Evolutionary conservation across 352 stramenopile species (phyloP).

Genomic region (Phytophthora palmivora): DNA sequence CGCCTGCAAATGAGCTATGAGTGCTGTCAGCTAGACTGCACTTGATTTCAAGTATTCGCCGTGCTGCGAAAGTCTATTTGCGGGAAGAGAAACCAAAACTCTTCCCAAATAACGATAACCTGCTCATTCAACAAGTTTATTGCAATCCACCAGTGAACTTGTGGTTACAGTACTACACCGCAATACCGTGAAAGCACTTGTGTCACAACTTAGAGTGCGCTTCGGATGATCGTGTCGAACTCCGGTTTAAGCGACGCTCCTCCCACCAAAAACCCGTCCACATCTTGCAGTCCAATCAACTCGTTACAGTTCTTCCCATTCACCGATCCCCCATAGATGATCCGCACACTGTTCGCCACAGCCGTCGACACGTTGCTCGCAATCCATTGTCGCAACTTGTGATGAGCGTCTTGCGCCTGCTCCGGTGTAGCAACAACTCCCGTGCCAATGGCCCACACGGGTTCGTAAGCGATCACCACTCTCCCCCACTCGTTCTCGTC

Average conservation of each 20-base stretch:
- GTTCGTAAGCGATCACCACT: slow-evolving; percentile 97
- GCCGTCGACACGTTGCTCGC: slow-evolving; percentile 62
- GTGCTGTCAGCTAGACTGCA: too few species aligned
- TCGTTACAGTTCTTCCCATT: slow-evolving; percentile 91
- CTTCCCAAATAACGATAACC: too few species aligned
- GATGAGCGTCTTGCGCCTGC: slow-evolving; percentile 94
- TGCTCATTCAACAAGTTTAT: too few species aligned
- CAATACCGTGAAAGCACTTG: too few species aligned
- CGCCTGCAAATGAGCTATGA: too few species aligned
- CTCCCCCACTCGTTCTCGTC: slow-evolving; percentile 74
- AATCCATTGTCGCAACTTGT: slow-evolving; percentile 87
- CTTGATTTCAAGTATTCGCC: too few species aligned
- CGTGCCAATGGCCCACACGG: slow-evolving; percentile 98
- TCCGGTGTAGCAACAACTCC: slow-evolving; percentile 95
- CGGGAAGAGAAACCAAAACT: neutral
- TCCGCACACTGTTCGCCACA: slow-evolving; percentile 80
- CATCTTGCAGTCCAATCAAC: slow-evolving; percentile 86
- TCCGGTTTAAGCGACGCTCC: slow-evolving; percentile 94
- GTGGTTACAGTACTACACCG: too few species aligned
- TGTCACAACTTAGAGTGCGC: slow-evolving; percentile 35
- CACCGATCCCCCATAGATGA: slow-evolving; percentile 95
- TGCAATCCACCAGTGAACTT: too few species aligned
- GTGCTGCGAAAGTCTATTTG: neutral
- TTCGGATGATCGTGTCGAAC: slow-evolving; percentile 89
- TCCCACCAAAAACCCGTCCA: slow-evolving; percentile 95